These are phyloP conservation scores for Dothideomycetes sp. DNA, from an alignment of 2,329 filamentous ascomycete species.

Conservation along the genomic window DNA sequence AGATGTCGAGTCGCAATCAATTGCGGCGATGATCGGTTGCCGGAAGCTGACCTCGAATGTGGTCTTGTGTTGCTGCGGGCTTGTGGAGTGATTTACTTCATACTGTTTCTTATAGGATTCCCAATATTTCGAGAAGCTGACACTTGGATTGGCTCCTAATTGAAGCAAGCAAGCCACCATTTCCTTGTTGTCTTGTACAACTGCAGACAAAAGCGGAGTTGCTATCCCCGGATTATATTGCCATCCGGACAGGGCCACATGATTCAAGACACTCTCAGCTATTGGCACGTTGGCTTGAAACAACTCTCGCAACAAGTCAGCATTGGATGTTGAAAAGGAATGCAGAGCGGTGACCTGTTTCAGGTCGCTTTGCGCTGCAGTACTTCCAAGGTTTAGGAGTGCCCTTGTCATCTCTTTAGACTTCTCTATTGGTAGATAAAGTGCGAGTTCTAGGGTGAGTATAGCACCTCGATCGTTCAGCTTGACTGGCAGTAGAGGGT, in stretches of 20 bases:
- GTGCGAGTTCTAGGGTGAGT: slow-evolving; percentile 57
- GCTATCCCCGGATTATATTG: slow-evolving; percentile 25
- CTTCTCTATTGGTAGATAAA: slow-evolving; percentile 51
- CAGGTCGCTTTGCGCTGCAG: slow-evolving; percentile 60
- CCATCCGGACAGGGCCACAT: slow-evolving; percentile 38
- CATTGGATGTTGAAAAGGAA: slow-evolving; percentile 45
- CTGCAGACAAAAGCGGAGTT: slow-evolving; percentile 49
- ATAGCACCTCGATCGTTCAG: slow-evolving; percentile 49
- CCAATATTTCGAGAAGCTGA: slow-evolving; percentile 55
- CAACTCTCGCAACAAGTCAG: slow-evolving; percentile 33
- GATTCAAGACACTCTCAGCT: slow-evolving; percentile 54
- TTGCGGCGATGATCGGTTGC: slow-evolving; percentile 59
- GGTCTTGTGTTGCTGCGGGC: slow-evolving; percentile 38
- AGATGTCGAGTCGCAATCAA: slow-evolving; percentile 38
- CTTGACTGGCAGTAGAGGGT: slow-evolving; percentile 66
- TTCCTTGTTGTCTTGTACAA: slow-evolving; percentile 40
- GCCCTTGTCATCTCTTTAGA: slow-evolving; percentile 54
- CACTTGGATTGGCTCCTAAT: slow-evolving; percentile 44
- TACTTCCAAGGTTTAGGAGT: slow-evolving; percentile 60
- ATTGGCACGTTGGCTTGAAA: slow-evolving; percentile 47
- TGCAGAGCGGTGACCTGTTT: slow-evolving; percentile 56
- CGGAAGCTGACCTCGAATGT: slow-evolving; percentile 37
- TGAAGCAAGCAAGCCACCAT: slow-evolving; percentile 52
- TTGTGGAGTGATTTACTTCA: too few species aligned
- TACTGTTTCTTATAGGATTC: too few species aligned